phyloP scores from a whole-genome alignment of 2,329 filamentous ascomycete genomes.

The Scopulariopsis brevicaulis region DNA sequence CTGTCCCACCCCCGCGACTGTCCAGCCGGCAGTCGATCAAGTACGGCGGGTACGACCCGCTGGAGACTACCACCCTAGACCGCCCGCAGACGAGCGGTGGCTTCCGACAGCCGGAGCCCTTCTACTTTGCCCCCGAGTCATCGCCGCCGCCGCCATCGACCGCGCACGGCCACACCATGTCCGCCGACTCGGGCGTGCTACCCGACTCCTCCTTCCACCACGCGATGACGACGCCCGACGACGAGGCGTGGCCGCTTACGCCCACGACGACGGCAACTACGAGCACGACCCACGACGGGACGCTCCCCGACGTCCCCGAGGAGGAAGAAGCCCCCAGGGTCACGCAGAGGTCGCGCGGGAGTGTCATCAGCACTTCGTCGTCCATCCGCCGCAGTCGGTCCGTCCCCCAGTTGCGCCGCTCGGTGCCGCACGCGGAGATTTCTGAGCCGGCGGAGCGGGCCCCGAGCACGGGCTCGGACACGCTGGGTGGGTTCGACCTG shows the following conservation, averaged over 20 bases:
- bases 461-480: slow-evolving; percentile 39
- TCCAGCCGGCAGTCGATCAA: slow-evolving; percentile 40
- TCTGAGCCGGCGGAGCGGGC: slow-evolving; percentile 15
- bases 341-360: slow-evolving; percentile 27
- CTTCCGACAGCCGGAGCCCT: slow-evolving; percentile 32
- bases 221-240: slow-evolving; percentile 28
- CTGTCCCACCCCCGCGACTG: slow-evolving; percentile 37
- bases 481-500: slow-evolving; percentile 33
- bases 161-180: not conserved
- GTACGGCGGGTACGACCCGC: slow-evolving; percentile 29
- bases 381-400: slow-evolving; percentile 44
- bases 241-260: slow-evolving; percentile 32
- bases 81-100: slow-evolving; percentile 32
- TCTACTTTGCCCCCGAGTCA: slow-evolving; percentile 10
- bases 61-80: slow-evolving; percentile 21
- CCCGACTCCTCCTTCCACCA: slow-evolving; percentile 18
- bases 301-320: slow-evolving; percentile 48
- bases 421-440: slow-evolving; percentile 14
- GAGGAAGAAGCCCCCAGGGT: slow-evolving; percentile 42
- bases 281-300: slow-evolving; percentile 24
- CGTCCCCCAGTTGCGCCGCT: slow-evolving; percentile 39
- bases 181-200: slow-evolving; percentile 8
- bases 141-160: slow-evolving; percentile 10
- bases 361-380: slow-evolving; percentile 33
- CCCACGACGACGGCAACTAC: slow-evolving; percentile 12